Percentiles rank a stretch among this genome's conserved stretches.
Evolutionary conservation across 1,284 basidiomycete species (phyloP).

Genomic region (Porogramme epimiltina): DNA sequence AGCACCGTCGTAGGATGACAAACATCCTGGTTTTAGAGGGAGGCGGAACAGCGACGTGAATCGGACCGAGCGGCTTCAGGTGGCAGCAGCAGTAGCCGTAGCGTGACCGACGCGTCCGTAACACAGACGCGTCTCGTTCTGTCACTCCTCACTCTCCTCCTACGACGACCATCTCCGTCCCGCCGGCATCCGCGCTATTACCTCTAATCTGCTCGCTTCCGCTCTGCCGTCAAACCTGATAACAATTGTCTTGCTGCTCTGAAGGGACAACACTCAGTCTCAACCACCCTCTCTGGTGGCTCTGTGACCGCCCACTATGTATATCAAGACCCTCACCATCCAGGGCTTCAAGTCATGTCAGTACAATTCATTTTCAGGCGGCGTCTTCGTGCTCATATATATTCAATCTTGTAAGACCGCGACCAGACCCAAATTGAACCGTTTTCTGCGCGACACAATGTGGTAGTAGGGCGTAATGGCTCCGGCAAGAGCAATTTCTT

Average conservation of each 20-base stretch:
- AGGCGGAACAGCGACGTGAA: constrained; percentile 3
- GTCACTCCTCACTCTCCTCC: not conserved
- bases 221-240: too few relatives aligned
- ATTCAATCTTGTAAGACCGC: constrained; percentile 48
- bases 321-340: constrained; percentile 91
- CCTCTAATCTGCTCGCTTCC: not conserved
- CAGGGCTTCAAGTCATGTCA: constrained; percentile 97
- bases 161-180: not conserved
- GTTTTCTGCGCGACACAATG: constrained; percentile 86
- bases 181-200: too few relatives aligned
- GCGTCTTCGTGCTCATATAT: not conserved
- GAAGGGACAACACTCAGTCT: too few relatives aligned
- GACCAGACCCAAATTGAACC: constrained; percentile 85
- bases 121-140: constrained; percentile 10
- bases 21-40: too few relatives aligned
- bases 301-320: constrained; percentile 49
- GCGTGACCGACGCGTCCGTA: constrained; percentile 22
- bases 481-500: constrained; percentile 98
- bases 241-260: too few relatives aligned
- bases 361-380: constrained; percentile 26
- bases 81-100: too few relatives aligned
- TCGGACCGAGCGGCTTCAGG: too few relatives aligned
- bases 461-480: constrained; percentile 94
- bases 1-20: not conserved
- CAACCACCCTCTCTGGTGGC: too few relatives aligned